Evolutionary conservation across 805 yeast species (phyloP).

Genomic region (Myxozyma kluyveri): DNA sequence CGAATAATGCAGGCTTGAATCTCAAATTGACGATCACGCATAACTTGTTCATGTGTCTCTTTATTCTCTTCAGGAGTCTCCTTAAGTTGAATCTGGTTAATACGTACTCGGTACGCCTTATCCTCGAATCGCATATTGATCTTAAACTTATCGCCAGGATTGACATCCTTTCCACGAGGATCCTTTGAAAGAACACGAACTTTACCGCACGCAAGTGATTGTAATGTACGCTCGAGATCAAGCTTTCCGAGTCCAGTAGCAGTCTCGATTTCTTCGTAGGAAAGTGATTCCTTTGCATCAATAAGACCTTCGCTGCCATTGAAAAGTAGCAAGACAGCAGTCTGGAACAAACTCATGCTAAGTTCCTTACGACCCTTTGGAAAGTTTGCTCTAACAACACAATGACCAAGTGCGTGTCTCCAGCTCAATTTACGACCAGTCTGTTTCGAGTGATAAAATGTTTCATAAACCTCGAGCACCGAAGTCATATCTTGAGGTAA

Average conservation of each 20-base stretch:
- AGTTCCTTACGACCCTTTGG: constrained; percentile 37
- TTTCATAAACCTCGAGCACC: constrained; percentile 31
- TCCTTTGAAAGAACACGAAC: constrained; percentile 30
- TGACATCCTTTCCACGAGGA: constrained; percentile 28
- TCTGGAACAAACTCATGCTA: constrained; percentile 33
- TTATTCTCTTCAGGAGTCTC: constrained; percentile 31
- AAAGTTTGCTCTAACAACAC: constrained; percentile 35
- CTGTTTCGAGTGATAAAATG: constrained; percentile 32
- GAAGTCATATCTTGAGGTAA: constrained; percentile 34
- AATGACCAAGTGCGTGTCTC: constrained; percentile 36
- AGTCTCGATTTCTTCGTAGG: constrained; percentile 27
- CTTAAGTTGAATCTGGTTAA: constrained; percentile 33
- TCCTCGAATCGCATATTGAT: constrained; percentile 33
- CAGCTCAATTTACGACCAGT: constrained; percentile 32
- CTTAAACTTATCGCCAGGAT: constrained; percentile 29
- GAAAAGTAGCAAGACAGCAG: constrained; percentile 35
- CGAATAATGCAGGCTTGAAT: constrained; percentile 38
- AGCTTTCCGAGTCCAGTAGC: constrained; percentile 28
- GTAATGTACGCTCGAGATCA: constrained; percentile 31
- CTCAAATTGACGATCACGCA: constrained; percentile 37
- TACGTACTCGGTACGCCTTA: constrained; percentile 31
- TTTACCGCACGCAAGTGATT: constrained; percentile 34
- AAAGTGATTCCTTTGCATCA: constrained; percentile 20
- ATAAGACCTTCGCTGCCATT: constrained; percentile 17
- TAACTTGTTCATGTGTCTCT: constrained; percentile 31